These are phyloP conservation scores for Pythium dissotocum DNA, from an alignment of 352 stramenopile genomes.

Conservation along the genomic window DNA sequence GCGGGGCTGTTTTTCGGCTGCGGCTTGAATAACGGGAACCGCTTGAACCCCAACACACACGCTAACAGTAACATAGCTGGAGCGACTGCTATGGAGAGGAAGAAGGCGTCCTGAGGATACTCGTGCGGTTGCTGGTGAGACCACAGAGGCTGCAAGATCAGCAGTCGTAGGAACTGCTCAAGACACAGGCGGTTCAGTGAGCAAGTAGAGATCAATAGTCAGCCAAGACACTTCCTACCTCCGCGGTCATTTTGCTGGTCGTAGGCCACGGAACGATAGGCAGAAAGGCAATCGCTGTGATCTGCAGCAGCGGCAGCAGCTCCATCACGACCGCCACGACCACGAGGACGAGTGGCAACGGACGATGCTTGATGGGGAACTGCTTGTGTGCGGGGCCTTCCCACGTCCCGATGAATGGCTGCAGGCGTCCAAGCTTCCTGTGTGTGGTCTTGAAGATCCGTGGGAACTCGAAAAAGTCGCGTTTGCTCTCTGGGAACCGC, in stretches of 20 bases:
- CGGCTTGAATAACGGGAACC: conserved; percentile 68
- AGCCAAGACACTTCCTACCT: conserved; percentile 22
- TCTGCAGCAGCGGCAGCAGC: conserved; percentile 48
- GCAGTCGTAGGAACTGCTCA: conserved; percentile 34
- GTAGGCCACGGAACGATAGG: conserved; percentile 53
- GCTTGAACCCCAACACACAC: conserved; percentile 40
- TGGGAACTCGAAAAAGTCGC: conserved; percentile 54
- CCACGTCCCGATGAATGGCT: conserved; percentile 41
- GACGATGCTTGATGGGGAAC: conserved; percentile 25
- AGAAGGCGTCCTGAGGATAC: conserved; percentile 41
- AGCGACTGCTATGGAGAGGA: conserved; percentile 41
- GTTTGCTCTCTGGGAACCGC: conserved; percentile 34
- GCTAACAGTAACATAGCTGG: conserved; percentile 34
- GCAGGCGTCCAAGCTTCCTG: neutral
- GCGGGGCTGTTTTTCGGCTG: conserved; percentile 41
- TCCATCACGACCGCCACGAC: conserved; percentile 39
- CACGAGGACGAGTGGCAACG: conserved; percentile 39
- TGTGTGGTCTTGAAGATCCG: conserved; percentile 26
- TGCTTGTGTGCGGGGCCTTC: conserved; percentile 33
- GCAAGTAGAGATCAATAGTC: neutral
- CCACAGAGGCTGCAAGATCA: conserved; percentile 55
- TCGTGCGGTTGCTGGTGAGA: conserved; percentile 36
- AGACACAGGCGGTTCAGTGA: neutral
- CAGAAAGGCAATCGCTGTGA: conserved; percentile 48
- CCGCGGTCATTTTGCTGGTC: conserved; percentile 30